phyloP scores from a whole-genome alignment of 2,329 filamentous ascomycete genomes.

The Hypoxylon rubiginosum region DNA sequence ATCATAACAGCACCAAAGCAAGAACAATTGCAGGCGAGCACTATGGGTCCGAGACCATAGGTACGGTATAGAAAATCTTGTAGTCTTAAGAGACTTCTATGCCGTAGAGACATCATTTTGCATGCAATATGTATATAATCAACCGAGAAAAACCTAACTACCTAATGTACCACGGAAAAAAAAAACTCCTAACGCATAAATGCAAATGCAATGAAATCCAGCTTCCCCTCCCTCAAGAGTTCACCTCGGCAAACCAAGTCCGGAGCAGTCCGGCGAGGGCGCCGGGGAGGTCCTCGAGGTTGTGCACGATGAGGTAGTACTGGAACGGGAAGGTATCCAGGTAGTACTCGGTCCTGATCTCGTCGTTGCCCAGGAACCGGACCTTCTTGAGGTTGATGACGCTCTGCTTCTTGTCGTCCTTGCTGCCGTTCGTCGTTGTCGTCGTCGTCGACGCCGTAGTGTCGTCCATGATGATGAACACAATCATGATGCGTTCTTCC shows the following conservation, averaged over 20 bases:
- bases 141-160: background rate
- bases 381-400: slow-evolving; percentile 2
- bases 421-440: slow-evolving; percentile 63
- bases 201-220: slow-evolving; percentile 2
- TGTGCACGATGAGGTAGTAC: slow-evolving; percentile 94
- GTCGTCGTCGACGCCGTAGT: slow-evolving; percentile 55
- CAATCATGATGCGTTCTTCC: slow-evolving; percentile 96
- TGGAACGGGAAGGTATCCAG: slow-evolving; percentile 75
- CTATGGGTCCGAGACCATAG: too few species aligned
- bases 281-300: slow-evolving; percentile 89
- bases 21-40: too few species aligned
- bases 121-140: background rate
- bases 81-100: too few species aligned
- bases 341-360: slow-evolving; percentile 6
- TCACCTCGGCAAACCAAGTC: slow-evolving; percentile 91
- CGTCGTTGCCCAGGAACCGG: slow-evolving; percentile 9
- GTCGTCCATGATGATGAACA: slow-evolving; percentile 95
- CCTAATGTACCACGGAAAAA: background rate
- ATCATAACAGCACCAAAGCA: too few species aligned
- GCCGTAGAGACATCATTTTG: too few species aligned
- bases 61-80: too few species aligned
- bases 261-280: slow-evolving; percentile 89
- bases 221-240: slow-evolving; percentile 46
- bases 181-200: background rate
- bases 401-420: slow-evolving; percentile 64